Percentiles rank a stretch among this genome's conserved stretches.
Evolutionary conservation across 768 basidiomycete genomes (phyloP).

Genomic region (Boletellus ananas): DNA sequence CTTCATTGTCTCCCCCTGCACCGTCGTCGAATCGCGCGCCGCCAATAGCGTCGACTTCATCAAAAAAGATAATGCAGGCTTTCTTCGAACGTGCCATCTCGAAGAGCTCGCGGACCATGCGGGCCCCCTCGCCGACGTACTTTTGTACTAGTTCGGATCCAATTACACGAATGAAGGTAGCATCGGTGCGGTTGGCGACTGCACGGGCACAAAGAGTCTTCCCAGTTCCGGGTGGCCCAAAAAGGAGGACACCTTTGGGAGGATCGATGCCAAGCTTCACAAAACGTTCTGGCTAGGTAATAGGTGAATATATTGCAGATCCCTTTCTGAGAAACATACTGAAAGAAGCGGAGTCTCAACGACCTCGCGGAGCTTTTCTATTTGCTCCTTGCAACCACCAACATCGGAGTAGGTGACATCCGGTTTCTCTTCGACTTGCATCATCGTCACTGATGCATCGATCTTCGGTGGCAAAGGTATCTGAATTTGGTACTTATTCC

Average conservation of each 20-base stretch:
- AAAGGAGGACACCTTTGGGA: constrained; percentile 95
- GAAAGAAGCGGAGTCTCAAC: constrained; percentile 95
- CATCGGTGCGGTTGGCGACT: constrained; percentile 97
- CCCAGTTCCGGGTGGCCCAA: constrained; percentile 95
- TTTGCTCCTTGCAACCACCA: constrained; percentile 99
- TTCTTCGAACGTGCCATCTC: constrained; percentile 99
- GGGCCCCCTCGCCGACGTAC: constrained; percentile 97
- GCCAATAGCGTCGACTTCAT: constrained; percentile 97
- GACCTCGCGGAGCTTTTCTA: constrained; percentile 97
- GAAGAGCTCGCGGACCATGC: constrained; percentile 98
- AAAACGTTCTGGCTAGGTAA: constrained; percentile 89
- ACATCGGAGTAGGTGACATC: constrained; percentile 98
- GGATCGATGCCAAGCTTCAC: constrained; percentile 98
- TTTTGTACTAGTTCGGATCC: constrained; percentile 99
- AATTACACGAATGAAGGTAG: constrained; percentile 98
- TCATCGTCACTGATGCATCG: constrained; percentile 99
- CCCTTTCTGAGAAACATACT: constrained; percentile 43
- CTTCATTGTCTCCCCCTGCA: constrained; percentile 98
- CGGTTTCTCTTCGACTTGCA: constrained; percentile 99
- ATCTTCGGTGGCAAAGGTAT: constrained; percentile 98
- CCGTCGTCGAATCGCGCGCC: constrained; percentile 98
- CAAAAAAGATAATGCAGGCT: constrained; percentile 99
- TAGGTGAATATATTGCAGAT: constrained; percentile 14
- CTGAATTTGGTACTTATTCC: constrained; percentile 97
- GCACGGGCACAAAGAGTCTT: constrained; percentile 98